Percentiles rank a stretch among this genome's conserved stretches.
Conservation (phyloP, 257 asterid species). For the Nemophila menziesii region DNA sequence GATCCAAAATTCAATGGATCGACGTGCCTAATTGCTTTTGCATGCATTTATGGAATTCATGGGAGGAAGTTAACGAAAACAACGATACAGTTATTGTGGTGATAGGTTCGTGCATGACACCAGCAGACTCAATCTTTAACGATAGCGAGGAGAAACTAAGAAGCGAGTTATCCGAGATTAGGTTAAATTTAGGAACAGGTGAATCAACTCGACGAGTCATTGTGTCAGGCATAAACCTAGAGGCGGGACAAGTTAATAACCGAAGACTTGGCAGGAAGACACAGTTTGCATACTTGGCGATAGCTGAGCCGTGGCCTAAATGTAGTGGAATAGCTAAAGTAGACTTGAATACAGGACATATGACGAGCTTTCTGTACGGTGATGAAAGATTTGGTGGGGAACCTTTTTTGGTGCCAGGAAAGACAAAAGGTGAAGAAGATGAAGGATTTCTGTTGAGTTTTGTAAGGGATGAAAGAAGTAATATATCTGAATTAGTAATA, state of each 20-base stretch:
- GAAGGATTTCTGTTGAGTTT: constrained; percentile 37
- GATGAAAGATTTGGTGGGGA: constrained; percentile 37
- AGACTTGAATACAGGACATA: constrained; percentile 31
- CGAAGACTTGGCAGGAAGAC: constrained; percentile 24
- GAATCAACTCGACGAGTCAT: constrained; percentile 23
- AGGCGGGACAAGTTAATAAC: constrained; percentile 43
- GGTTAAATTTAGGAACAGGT: constrained; percentile 24
- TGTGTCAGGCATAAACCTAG: constrained; percentile 32
- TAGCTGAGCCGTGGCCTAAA: constrained; percentile 65
- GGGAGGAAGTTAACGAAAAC: constrained; percentile 35
- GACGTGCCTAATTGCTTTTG: constrained; percentile 44
- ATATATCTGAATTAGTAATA: constrained; percentile 32
- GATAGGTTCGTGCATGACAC: constrained; percentile 41
- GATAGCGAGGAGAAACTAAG: constrained; percentile 3
- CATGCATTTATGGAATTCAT: constrained; percentile 55
- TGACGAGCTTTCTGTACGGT: constrained; percentile 29
- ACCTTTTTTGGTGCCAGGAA: constrained; percentile 25
- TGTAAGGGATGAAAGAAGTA: constrained; percentile 37
- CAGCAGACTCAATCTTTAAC: constrained; percentile 26
- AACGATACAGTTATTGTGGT: constrained; percentile 21
- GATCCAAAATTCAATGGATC: constrained; percentile 33
- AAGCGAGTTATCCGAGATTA: constrained; percentile 29
- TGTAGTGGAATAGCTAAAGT: constrained; percentile 48
- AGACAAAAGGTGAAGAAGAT: constrained; percentile 13
- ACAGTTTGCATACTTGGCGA: constrained; percentile 35